These are phyloP conservation scores for Sisymbrium altissimum DNA, from an alignment of 345 rosid species.

Conservation along the genomic window DNA sequence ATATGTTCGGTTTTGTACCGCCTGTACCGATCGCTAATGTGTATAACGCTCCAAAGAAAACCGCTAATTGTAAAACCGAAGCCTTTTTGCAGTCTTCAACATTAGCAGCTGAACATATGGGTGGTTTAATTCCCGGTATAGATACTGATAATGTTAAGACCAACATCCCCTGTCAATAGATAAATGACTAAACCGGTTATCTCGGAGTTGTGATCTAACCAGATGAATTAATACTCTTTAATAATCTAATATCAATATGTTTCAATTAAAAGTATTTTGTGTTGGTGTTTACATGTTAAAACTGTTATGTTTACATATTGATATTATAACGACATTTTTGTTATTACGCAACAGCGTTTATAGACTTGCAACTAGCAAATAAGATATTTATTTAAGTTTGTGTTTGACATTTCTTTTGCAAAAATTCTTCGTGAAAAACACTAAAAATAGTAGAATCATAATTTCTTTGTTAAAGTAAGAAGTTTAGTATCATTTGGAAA, in stretches of 20 bases:
- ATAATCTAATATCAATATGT: neutral
- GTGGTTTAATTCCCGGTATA: conserved; percentile 57
- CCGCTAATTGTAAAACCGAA: conserved; percentile 54
- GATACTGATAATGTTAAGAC: conserved; percentile 69
- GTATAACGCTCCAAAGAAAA: conserved; percentile 74
- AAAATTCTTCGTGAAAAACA: neutral
- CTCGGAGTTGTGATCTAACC: neutral
- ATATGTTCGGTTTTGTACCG: conserved; percentile 94
- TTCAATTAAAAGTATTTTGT: neutral
- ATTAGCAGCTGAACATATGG: conserved; percentile 38
- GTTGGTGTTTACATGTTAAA: neutral
- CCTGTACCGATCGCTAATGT: conserved; percentile 70
- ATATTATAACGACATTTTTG: neutral
- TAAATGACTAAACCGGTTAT: neutral
- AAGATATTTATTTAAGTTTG: neutral
- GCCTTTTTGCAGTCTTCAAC: conserved; percentile 46
- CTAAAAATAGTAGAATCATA: neutral
- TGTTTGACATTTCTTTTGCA: neutral
- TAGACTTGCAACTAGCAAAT: neutral
- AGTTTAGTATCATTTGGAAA: too few relatives aligned
- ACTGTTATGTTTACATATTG: neutral
- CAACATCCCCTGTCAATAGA: conserved; percentile 58
- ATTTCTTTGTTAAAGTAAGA: too few relatives aligned
- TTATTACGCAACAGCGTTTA: neutral
- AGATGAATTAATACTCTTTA: neutral